These are phyloP conservation scores for Apium graveolens DNA, from an alignment of 129 eudicot species.

Conservation along the genomic window DNA sequence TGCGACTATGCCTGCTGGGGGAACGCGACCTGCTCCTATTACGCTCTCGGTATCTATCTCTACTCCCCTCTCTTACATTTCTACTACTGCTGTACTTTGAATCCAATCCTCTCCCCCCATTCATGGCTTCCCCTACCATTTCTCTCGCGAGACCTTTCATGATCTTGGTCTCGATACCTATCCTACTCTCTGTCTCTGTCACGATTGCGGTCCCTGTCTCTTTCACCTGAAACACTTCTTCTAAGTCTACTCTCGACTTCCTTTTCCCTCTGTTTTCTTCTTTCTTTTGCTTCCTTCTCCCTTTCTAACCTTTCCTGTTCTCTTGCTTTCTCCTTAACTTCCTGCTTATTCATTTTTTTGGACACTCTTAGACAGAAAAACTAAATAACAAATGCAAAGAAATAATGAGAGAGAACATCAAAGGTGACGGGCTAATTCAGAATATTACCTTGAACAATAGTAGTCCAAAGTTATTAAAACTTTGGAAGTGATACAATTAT, in stretches of 20 bases:
- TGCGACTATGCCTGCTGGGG: conserved; percentile 44
- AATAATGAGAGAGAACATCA: background rate
- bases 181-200: too few species aligned
- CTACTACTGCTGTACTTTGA: too few species aligned
- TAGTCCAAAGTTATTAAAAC: too few species aligned
- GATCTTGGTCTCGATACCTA: too few species aligned
- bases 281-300: conserved; percentile 85
- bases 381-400: background rate
- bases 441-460: too few species aligned
- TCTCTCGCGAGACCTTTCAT: too few species aligned
- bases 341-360: conserved; percentile 34
- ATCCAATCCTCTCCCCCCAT: conserved; percentile 47
- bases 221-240: too few species aligned
- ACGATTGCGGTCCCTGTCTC: too few species aligned
- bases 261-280: conserved; percentile 68
- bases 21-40: conserved; percentile 81
- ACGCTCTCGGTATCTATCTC: conserved; percentile 49
- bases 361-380: background rate
- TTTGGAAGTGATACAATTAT: too few species aligned
- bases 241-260: conserved; percentile 46
- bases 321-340: conserved; percentile 80
- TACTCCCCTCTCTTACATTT: too few species aligned
- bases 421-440: background rate
- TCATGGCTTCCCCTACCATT: conserved; percentile 52
- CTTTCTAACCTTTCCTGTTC: conserved; percentile 88